phyloP scores from a whole-genome alignment of 129 eudicot genomes.

The Deinandra increscens region DNA sequence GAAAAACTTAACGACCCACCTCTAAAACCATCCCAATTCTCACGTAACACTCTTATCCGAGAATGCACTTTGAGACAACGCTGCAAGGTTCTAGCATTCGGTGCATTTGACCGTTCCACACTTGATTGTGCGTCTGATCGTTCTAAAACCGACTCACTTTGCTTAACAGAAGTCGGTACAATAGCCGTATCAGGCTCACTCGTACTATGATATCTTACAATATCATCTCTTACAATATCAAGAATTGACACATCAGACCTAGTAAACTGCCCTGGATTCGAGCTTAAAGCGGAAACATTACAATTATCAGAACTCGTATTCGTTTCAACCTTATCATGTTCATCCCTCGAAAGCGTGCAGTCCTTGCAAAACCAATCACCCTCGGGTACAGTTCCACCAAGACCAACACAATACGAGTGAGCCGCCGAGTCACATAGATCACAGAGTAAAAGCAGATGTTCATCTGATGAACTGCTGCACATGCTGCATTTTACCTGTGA shows the following conservation, averaged over 20 bases:
- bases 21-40: constrained; percentile 65
- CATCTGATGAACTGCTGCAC: constrained; percentile 54
- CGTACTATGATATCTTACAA: constrained; percentile 40
- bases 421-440: constrained; percentile 85
- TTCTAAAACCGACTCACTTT: constrained; percentile 13
- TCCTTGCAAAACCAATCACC: constrained; percentile 91
- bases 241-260: constrained; percentile 39
- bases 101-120: constrained; percentile 21
- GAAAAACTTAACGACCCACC: constrained; percentile 56
- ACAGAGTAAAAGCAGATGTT: constrained; percentile 62
- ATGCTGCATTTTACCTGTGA: constrained; percentile 48
- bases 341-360: constrained; percentile 58
- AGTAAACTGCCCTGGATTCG: constrained; percentile 11
- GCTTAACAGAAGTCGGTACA: constrained; percentile 1
- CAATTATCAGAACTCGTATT: constrained; percentile 16
- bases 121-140: constrained; percentile 14
- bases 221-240: constrained; percentile 64
- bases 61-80: constrained; percentile 59
- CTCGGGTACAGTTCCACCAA: constrained; percentile 81
- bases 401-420: constrained; percentile 86
- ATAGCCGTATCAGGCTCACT: constrained; percentile 31
- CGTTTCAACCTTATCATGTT: constrained; percentile 45
- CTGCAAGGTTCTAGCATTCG: constrained; percentile 56
- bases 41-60: constrained; percentile 66
- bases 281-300: constrained; percentile 11